Evolutionary conservation across 305 asterid species (phyloP).

Genomic region (Stenogyne calaminthoides): DNA sequence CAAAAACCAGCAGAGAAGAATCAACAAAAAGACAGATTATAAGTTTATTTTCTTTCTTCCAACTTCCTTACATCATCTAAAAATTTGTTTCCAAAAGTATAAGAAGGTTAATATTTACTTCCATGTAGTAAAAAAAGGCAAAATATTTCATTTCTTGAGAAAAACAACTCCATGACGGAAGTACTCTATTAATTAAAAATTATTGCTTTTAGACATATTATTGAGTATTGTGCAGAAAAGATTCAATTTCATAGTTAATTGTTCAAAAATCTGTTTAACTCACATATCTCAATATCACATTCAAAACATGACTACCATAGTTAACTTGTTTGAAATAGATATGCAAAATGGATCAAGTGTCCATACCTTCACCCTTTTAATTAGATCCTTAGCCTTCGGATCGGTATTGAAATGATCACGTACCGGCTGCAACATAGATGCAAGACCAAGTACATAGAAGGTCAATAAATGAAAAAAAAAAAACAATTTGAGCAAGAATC

Average conservation of each 20-base stretch:
- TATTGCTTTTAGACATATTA: background rate
- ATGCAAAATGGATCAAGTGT: background rate
- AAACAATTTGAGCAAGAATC: background rate
- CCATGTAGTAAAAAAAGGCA: background rate
- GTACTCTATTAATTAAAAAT: background rate
- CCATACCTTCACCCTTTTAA: constrained; percentile 78
- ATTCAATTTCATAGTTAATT: background rate
- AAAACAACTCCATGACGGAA: background rate
- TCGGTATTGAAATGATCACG: constrained; percentile 80
- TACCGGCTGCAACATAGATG: constrained; percentile 65
- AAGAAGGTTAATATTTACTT: background rate
- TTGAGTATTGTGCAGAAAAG: background rate
- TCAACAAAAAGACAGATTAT: background rate
- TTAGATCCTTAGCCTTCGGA: constrained; percentile 66
- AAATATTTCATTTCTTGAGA: background rate
- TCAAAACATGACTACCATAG: background rate
- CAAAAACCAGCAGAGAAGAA: background rate
- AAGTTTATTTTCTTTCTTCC: background rate
- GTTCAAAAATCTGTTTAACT: background rate
- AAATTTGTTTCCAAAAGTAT: background rate
- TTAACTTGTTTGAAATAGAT: background rate
- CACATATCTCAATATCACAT: background rate
- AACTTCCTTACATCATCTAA: background rate
- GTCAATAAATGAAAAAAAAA: background rate
- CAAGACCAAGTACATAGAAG: constrained; percentile 22